Evolutionary conservation across 257 asterid genomes (phyloP), one percentile per base, ranked within the genome.

Genomic region (Plectranthus barbatus): DNA sequence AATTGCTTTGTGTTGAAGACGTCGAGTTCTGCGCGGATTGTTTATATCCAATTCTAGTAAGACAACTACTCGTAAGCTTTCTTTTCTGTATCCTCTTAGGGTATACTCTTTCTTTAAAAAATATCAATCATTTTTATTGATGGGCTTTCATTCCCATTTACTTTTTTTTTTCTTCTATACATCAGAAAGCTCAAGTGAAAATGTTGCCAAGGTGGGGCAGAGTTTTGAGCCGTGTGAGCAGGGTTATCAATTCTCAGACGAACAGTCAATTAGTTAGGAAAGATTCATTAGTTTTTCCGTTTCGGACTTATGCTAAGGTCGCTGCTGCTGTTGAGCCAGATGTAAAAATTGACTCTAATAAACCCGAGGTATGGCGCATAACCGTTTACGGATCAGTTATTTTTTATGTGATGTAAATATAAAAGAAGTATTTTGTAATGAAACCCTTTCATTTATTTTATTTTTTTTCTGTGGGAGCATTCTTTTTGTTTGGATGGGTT

Each of bases 131-230:
- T 6, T 13, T 44, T 36, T 24, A 17, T 47, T 34, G 23, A 12
- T 65, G 34, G 34, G 34, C 6, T 18, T 21, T 10, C 8, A 7
- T 11, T 14, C 9, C 44, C 34, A 39, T 23, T 17, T 44, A 6
- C 2, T 21, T 14, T 2, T 14, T 23, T 68, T 41, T 29, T 23
- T 21, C 12, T 31, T 31, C 36, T 7, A 19, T 47, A 9, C 12
- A 59, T 60, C 63, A 34, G 47, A 45, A 52, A 52, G 59, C 21
- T 54, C 29, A 11, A 9, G 34, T 13, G 41, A 72, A 67, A 68
- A 84, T 90, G 97, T 75, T 71, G 79, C 68, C 79, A 48, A 80
- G 92, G 79, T 86, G 86, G 77, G 72, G 84, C 69, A 86, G 81
- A 72, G 71, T 77, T 56, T 68, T 79, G 60, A 50, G 76, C 74